phyloP scores from a whole-genome alignment of 192 early-diverging fungal species.

The Podila horticola region DNA sequence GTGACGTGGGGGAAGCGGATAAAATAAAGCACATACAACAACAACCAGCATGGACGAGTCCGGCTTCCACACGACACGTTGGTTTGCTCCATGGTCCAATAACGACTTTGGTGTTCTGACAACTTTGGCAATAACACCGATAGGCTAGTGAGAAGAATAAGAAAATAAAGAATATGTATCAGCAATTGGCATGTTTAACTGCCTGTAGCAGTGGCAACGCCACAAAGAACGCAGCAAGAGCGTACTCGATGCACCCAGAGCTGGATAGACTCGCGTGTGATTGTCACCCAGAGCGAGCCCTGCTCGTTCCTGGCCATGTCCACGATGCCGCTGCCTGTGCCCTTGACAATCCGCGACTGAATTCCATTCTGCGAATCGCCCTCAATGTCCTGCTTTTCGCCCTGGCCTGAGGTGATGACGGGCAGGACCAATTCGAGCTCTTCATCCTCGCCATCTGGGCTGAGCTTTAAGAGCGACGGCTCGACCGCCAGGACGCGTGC shows the following conservation, averaged over 20 bases:
- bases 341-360: slow-evolving; percentile 30
- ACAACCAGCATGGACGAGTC: slow-evolving; percentile 72
- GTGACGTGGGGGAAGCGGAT: background rate
- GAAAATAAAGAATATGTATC: background rate
- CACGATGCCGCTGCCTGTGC: slow-evolving; percentile 54
- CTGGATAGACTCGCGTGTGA: slow-evolving; percentile 68
- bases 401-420: slow-evolving; percentile 33
- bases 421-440: slow-evolving; percentile 42
- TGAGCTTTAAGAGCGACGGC: slow-evolving; percentile 28
- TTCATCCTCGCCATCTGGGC: slow-evolving; percentile 31
- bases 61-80: slow-evolving; percentile 77
- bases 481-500: slow-evolving; percentile 51
- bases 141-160: slow-evolving; percentile 60
- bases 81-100: slow-evolving; percentile 79
- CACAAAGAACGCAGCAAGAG: no score
- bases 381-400: slow-evolving; percentile 18
- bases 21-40: slow-evolving; percentile 57
- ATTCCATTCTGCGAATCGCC: slow-evolving; percentile 32
- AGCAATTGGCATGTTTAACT: background rate
- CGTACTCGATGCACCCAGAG: slow-evolving; percentile 74
- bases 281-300: slow-evolving; percentile 68
- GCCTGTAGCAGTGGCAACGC: no score
- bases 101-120: slow-evolving; percentile 70
- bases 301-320: slow-evolving; percentile 55
- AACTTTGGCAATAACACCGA: slow-evolving; percentile 70